Base-by-base conservation (phyloP, 192 early-diverging fungal genomes). In the Bifiguratus adelaidae region DNA sequence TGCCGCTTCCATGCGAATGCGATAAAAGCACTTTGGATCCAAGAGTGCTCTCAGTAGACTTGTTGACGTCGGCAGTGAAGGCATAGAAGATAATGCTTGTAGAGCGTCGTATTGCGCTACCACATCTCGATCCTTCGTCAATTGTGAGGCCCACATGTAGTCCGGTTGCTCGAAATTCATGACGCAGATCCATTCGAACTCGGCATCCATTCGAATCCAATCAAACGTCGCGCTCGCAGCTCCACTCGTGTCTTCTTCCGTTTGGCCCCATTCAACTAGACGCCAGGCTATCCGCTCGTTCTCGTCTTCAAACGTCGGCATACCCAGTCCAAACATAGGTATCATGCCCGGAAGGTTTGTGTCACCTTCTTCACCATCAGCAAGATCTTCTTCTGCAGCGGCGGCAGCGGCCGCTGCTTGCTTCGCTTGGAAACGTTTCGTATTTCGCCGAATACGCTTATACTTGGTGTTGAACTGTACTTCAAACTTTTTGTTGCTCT, bases 391-490 rank as follows among this genome's bases (percentile, higher is more conserved):
- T 29, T 70, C 73, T 20, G 74, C 67, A 18, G 79, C 83, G 3
- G 71, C 80, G 27, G 70, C 77, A 6, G 81, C 79, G 0, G 79
- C 77, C 11, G 78, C 74, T 20, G 81, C 72, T 57, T 86, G 82
- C 22, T 83, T 76, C 45, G 74, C 74, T 37, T 80, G 73, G 59
- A 83, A 83, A 40, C 77, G 65, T 41, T 82, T 80, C 19, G 80
- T 84, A 52, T 81, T 86, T 26, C 89, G 73, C 11, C 86, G 74
- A 51, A 94, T 92, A 56, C 93, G 85, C 68, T 97, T 97, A 63
- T 99, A 97, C 65, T 96, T 96, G 12, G 92, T 95, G 62, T 97
- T 92, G 61, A 94, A 99, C 45, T 82, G 85, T 15, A 97, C 82
- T 50, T 96, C 90, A 41, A 85, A 88, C 26, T 81, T 74, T 53